Base-by-base conservation (phyloP, 129 eudicot genomes). In the Centrapalus pauciflorus region DNA sequence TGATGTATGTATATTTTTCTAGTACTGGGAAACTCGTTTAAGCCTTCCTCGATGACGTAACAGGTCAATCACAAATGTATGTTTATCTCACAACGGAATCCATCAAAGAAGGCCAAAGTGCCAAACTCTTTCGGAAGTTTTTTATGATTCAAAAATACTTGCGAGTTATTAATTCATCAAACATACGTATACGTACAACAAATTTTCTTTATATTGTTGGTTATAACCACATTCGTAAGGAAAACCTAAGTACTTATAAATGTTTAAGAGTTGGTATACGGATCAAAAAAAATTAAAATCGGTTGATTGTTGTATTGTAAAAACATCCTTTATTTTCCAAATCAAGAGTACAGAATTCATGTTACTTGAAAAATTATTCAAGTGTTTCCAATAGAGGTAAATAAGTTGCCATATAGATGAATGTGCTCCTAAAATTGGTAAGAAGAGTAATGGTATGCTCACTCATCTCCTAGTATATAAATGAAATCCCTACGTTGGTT, bases 391-490 rank as follows among this genome's bases (percentile, higher is more conserved):
- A 30, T 55, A 10, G 7, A 55, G 41, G 72, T 64, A 55, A 66
- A 57, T 43, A 66, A 21, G 28, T 74, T 66, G 46, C 43, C 61
- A 29, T 9, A 14, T 30, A 35, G 26, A 74, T 61, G 28, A 24
- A 49, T 43, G 55, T 27, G 66, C 7, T 48, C 54, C 54, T 25
- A 56, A 17, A 63, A 55, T 24, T 10, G 10, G 58, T 20, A 25
- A 32, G 21, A 74, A 10, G 50, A 72, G 70, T 55, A 24, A 13
- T 52, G 32, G 38, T 51, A 34, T 34, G 55, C 9, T 72, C 40
- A 26, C 7, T 46, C 41, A 55, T 55, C 68, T 32, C 26, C 61
- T 46, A 66, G 20, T 74, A 66, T 74, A 74, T 64, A 74, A 56
- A 57, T 7, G 54, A 50, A 32, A 54, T 17, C 23, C 64, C 67